Evolutionary conservation across 2,329 filamentous ascomycete species (phyloP).

Genomic region (Cladosporium velox): DNA sequence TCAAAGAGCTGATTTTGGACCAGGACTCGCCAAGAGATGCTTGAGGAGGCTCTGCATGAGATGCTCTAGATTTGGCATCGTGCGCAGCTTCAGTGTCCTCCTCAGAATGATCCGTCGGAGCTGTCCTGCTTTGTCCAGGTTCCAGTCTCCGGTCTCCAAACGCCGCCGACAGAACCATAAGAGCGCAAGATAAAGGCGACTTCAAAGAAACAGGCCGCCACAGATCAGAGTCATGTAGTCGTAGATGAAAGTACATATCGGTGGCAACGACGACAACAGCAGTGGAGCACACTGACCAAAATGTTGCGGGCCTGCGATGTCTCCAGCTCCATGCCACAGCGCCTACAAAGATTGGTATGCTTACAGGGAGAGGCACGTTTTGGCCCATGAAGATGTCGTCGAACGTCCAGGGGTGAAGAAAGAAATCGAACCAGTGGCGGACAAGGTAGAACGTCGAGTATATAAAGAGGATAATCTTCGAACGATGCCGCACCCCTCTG

Average conservation of each 20-base stretch:
- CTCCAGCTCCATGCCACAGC: neutral
- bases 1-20: neutral
- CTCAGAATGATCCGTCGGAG: neutral
- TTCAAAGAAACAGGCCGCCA: neutral
- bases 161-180: neutral
- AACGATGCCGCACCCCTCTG: neutral
- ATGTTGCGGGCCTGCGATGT: neutral
- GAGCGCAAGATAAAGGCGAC: neutral
- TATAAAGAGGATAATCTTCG: neutral
- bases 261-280: neutral
- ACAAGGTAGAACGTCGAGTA: neutral
- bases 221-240: neutral
- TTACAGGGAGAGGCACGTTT: neutral
- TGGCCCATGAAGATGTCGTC: neutral
- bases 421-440: conserved; percentile 1
- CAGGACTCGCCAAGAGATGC: neutral
- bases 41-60: neutral
- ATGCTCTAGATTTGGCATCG: neutral
- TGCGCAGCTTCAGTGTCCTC: neutral
- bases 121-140: neutral
- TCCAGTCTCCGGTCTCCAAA: neutral
- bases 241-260: neutral
- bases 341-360: neutral
- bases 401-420: neutral
- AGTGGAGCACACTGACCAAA: neutral